Evolutionary conservation across 495 filamentous ascomycete genomes (phyloP).

Genomic region (Articulospora tetracladia): DNA sequence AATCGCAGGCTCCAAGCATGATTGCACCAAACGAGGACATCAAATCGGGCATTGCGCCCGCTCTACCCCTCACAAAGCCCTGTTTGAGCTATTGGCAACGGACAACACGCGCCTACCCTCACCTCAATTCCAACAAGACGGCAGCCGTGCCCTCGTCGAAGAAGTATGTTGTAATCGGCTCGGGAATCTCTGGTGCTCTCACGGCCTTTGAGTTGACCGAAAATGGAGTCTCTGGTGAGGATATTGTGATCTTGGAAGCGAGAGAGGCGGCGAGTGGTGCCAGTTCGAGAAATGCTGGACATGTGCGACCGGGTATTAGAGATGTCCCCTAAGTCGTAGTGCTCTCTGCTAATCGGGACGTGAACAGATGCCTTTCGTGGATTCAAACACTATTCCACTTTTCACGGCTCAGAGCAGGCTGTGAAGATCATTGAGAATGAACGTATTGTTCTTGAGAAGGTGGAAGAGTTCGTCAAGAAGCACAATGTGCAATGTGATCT

Average conservation of each 20-base stretch:
- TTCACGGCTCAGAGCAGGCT: constrained; percentile 26
- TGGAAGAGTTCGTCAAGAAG: constrained; percentile 25
- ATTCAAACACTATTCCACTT: constrained; percentile 23
- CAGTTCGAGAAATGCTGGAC: constrained; percentile 30
- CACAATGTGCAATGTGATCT: constrained; percentile 27
- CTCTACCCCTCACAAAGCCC: constrained; percentile 54
- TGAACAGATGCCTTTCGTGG: constrained; percentile 29
- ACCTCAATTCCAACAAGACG: constrained; percentile 24
- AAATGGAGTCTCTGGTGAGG: constrained; percentile 21
- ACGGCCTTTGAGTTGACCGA: constrained; percentile 27
- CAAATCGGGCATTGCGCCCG: background rate
- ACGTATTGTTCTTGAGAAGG: constrained; percentile 22
- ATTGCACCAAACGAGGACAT: constrained; percentile 3
- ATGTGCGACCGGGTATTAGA: constrained; percentile 27
- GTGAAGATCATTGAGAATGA: constrained; percentile 31
- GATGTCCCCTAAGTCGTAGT: background rate
- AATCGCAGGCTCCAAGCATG: background rate
- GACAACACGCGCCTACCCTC: constrained; percentile 49
- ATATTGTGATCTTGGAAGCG: constrained; percentile 29
- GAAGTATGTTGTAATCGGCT: constrained; percentile 28
- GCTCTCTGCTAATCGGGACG: background rate
- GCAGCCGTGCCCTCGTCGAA: constrained; percentile 11
- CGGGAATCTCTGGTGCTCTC: constrained; percentile 28
- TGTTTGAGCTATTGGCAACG: constrained; percentile 53
- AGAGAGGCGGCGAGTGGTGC: constrained; percentile 30